These are phyloP conservation scores for Phaeophleospora eucalypticola DNA, from an alignment of 2,329 filamentous ascomycete genomes.

Conservation along the genomic window DNA sequence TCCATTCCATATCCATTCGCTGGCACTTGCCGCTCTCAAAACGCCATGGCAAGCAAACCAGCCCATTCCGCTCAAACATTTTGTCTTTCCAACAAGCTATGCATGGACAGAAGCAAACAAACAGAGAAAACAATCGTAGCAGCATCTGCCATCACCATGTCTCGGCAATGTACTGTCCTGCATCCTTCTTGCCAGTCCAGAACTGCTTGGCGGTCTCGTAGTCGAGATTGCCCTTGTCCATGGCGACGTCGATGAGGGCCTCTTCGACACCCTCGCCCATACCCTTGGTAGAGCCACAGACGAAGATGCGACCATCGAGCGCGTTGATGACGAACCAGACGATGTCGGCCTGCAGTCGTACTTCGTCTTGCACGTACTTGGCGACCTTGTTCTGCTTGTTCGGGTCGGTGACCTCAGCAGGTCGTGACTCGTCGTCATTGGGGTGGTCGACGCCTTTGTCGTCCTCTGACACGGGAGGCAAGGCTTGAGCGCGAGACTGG, in stretches of 20 bases:
- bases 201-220: slow-evolving; percentile 78
- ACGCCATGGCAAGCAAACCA: too few species aligned
- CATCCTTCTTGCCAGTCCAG: slow-evolving; percentile 87
- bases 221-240: slow-evolving; percentile 85
- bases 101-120: too few species aligned
- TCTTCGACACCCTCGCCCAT: slow-evolving; percentile 97
- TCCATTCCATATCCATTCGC: too few species aligned
- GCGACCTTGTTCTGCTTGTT: slow-evolving; percentile 60
- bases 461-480: slow-evolving; percentile 27
- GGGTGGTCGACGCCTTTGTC: slow-evolving; percentile 45
- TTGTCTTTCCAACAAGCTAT: too few species aligned
- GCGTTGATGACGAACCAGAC: slow-evolving; percentile 98
- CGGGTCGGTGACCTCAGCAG: slow-evolving; percentile 67
- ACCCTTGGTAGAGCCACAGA: slow-evolving; percentile 89
- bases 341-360: slow-evolving; percentile 84
- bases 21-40: too few species aligned
- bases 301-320: slow-evolving; percentile 92
- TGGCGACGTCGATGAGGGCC: slow-evolving; percentile 82
- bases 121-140: too few species aligned
- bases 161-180: slow-evolving; percentile 88
- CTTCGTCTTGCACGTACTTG: slow-evolving; percentile 94
- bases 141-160: slow-evolving; percentile 35
- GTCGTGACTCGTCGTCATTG: slow-evolving; percentile 12
- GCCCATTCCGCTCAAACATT: too few species aligned
- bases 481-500: slow-evolving; percentile 37